Evolutionary conservation across 805 yeast genomes (phyloP).

Genomic region (Aciculoconidium aculeatum): DNA sequence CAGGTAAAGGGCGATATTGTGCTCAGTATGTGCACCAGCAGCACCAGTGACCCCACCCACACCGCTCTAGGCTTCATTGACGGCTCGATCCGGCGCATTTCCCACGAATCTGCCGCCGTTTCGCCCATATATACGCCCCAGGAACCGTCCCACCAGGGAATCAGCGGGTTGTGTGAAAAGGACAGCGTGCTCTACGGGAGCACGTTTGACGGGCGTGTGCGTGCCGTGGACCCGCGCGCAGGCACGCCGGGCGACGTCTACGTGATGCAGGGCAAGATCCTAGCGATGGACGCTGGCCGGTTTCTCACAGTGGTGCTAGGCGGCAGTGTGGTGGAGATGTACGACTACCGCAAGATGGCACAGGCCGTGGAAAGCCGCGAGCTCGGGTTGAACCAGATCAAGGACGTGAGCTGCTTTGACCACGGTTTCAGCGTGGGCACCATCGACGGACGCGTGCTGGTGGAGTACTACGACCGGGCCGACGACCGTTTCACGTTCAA

Average conservation of each 20-base stretch:
- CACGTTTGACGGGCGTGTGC: slow-evolving; percentile 56
- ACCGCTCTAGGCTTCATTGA: too few species aligned
- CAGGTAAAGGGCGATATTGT: slow-evolving; percentile 4
- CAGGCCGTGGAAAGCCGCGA: slow-evolving; percentile 48
- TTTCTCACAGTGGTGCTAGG: slow-evolving; percentile 50
- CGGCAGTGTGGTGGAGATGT: slow-evolving; percentile 47
- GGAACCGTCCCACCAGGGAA: too few species aligned
- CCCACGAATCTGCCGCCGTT: too few species aligned
- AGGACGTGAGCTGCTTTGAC: slow-evolving; percentile 45
- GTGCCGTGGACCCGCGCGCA: slow-evolving; percentile 38
- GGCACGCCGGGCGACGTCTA: slow-evolving; percentile 10
- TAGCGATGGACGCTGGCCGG: slow-evolving; percentile 54
- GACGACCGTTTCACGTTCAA: slow-evolving; percentile 66
- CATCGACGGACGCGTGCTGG: slow-evolving; percentile 77
- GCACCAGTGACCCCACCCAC: slow-evolving; percentile 9
- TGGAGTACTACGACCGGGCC: slow-evolving; percentile 57
- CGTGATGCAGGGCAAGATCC: too few species aligned
- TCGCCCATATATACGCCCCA: slow-evolving; percentile 13
- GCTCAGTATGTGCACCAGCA: slow-evolving; percentile 23
- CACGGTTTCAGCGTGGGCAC: slow-evolving; percentile 64
- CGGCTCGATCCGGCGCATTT: slow-evolving; percentile 50
- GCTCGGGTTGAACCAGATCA: slow-evolving; percentile 62
- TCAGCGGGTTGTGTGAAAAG: slow-evolving; percentile 12
- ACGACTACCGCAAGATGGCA: slow-evolving; percentile 45
- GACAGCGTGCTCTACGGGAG: slow-evolving; percentile 37